Evolutionary conservation across 495 filamentous ascomycete genomes (phyloP).

Genomic region (Aspergillus cristatus): DNA sequence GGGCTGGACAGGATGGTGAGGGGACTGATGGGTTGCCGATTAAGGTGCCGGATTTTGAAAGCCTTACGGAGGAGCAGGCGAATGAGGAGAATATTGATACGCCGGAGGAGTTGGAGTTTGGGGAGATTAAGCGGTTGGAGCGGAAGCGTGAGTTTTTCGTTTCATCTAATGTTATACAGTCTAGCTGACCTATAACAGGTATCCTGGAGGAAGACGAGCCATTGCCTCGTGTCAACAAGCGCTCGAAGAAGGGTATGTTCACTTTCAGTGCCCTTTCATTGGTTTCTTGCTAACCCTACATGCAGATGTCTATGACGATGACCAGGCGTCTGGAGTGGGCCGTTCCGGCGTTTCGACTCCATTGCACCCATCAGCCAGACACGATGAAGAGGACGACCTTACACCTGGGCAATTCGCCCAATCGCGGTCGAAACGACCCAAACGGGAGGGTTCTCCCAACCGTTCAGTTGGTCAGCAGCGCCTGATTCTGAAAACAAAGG

Average conservation of each 20-base stretch:
- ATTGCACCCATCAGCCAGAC: slow-evolving; percentile 28
- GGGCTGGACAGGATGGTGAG: slow-evolving; percentile 56
- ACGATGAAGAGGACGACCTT: slow-evolving; percentile 30
- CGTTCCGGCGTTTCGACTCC: slow-evolving; percentile 35
- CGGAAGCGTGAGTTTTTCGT: slow-evolving; percentile 52
- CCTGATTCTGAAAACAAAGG: slow-evolving; percentile 40
- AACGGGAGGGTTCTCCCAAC: slow-evolving; percentile 30
- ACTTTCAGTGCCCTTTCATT: slow-evolving; percentile 18
- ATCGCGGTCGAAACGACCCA: slow-evolving; percentile 25
- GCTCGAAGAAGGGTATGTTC: slow-evolving; percentile 42
- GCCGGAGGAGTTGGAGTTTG: slow-evolving; percentile 74
- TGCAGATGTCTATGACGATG: slow-evolving; percentile 32
- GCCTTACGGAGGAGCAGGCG: slow-evolving; percentile 67
- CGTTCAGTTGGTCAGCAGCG: slow-evolving; percentile 32
- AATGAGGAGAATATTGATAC: slow-evolving; percentile 86
- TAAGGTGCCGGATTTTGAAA: slow-evolving; percentile 75
- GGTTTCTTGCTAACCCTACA: background rate
- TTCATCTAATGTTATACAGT: background rate
- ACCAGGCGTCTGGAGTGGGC: slow-evolving; percentile 23
- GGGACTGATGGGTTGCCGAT: slow-evolving; percentile 55
- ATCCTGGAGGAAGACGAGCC: slow-evolving; percentile 59
- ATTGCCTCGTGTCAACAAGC: slow-evolving; percentile 45
- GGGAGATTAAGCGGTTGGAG: slow-evolving; percentile 73
- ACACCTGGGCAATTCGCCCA: slow-evolving; percentile 26
- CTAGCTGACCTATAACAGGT: slow-evolving; percentile 14